Evolutionary conservation across 179 eudicot species (phyloP).

Genomic region (Carnegiea gigantea): DNA sequence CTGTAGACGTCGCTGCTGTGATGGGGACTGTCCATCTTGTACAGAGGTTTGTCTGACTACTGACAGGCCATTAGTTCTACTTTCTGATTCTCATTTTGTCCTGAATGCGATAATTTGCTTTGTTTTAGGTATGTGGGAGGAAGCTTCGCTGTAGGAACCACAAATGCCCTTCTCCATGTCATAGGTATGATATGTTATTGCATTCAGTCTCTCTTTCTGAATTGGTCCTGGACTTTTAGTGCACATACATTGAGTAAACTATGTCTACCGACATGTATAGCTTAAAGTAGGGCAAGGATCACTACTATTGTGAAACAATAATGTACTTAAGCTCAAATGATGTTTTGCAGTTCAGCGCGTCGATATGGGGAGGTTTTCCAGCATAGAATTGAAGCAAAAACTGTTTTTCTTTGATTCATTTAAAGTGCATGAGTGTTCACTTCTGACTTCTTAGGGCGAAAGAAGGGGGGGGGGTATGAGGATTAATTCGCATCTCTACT

Average conservation of each 20-base stretch:
- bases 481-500: neutral
- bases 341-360: too few species aligned
- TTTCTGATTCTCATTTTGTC: slow-evolving; percentile 5
- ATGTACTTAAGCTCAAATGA: neutral
- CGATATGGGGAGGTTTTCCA: neutral
- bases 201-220: neutral
- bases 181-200: slow-evolving; percentile 53
- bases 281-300: neutral
- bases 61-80: neutral
- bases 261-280: neutral
- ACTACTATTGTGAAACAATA: neutral
- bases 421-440: too few species aligned
- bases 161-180: slow-evolving; percentile 98
- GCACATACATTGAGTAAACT: too few species aligned
- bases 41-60: slow-evolving; percentile 56
- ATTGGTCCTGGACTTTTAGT: neutral
- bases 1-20: slow-evolving; percentile 93
- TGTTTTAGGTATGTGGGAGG: slow-evolving; percentile 79
- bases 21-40: slow-evolving; percentile 96
- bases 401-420: neutral
- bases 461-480: neutral
- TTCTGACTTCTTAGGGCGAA: neutral
- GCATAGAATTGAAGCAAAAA: neutral
- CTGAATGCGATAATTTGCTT: neutral
- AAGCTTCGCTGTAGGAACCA: slow-evolving; percentile 94